Base-by-base conservation (phyloP, 352 stramenopile species). In the Phytopythium aichiense region DNA sequence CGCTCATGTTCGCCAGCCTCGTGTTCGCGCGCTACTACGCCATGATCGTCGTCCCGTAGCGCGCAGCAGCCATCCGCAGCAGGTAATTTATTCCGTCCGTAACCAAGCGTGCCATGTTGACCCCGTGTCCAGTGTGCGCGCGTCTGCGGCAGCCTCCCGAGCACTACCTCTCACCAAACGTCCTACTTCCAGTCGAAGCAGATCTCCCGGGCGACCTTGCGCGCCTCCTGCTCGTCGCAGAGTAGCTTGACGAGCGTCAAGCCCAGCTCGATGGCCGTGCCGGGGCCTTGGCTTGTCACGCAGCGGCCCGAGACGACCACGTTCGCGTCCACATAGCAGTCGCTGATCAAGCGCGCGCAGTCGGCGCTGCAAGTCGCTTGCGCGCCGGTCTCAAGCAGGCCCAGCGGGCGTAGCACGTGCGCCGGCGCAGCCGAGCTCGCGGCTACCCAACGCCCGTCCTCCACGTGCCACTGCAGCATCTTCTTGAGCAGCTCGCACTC, bases 1-100 rank as follows among this genome's bases (percentile, higher is more conserved):
- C 92, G 49, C 95, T 98, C 58, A 95, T 99, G 61, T 98, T 98
- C 61, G 74, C 82, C 1, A 79, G 73, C 31, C 61, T 89, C 7
- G 79, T 92, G 25, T 92, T 92, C 35, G 69, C 76, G 12, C 61
- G 77, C 5, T 89, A 89, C 69, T 88, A 87, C 49, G 72, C 75
- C 20, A 73, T 73, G 31, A 73, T 79, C 50, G 72, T 83, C 13
- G 67, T 72, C 60, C 68, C 56, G 43, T 61, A 40, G n/a, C 28
- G 9, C 18, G 15, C 23, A 20, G 5, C 22, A 5, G 15, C 20
- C 35, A 31, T 42, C 30, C 20, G 11, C 45, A 51, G 22, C 16
- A 51, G 45, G 22, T 58, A 43, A 37, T 40, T 30, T 40, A 56
- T 37, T 51, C n/a, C 23, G 31, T 51, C n/a, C 23, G 22, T 40